Conservation (phyloP, 345 rosid genomes). For the Hibiscus tridactylites region DNA sequence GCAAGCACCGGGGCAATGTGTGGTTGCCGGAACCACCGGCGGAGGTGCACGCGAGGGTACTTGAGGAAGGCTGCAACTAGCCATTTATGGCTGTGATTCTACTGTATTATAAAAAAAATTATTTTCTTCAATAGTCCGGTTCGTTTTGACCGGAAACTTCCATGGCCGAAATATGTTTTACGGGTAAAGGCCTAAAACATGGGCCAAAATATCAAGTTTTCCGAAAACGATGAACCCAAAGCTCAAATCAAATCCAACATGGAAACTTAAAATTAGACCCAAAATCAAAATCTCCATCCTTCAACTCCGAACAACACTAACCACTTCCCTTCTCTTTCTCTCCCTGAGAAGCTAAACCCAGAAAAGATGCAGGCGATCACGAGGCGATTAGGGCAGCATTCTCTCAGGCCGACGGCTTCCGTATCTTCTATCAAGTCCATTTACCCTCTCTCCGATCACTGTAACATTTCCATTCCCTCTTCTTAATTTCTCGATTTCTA, state of each 20-base stretch:
- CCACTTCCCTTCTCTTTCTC: constrained; percentile 5
- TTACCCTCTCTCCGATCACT: constrained; percentile 41
- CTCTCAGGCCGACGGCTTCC: constrained; percentile 35
- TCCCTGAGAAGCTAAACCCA: constrained; percentile 8
- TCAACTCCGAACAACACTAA: neutral
- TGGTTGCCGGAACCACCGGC: too few relatives aligned
- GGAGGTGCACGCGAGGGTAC: too few relatives aligned
- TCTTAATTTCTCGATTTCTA: neutral
- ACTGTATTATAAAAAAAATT: too few relatives aligned
- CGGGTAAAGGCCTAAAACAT: neutral
- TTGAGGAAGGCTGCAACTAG: too few relatives aligned
- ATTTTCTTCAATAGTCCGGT: too few relatives aligned
- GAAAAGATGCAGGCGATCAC: constrained; percentile 66
- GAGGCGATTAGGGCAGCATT: constrained; percentile 52
- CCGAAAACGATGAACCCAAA: neutral
- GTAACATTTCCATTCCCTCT: constrained; percentile 26
- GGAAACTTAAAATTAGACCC: neutral
- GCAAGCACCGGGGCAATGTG: too few relatives aligned
- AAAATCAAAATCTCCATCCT: neutral
- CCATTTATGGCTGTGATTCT: too few relatives aligned
- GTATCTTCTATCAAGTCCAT: constrained; percentile 40
- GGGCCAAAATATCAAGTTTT: neutral
- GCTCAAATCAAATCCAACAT: neutral
- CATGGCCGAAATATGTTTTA: neutral
- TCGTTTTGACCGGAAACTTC: too few relatives aligned